Evolutionary conservation across 1,284 basidiomycete genomes (phyloP).

Genomic region (Acaromyces ingoldii): DNA sequence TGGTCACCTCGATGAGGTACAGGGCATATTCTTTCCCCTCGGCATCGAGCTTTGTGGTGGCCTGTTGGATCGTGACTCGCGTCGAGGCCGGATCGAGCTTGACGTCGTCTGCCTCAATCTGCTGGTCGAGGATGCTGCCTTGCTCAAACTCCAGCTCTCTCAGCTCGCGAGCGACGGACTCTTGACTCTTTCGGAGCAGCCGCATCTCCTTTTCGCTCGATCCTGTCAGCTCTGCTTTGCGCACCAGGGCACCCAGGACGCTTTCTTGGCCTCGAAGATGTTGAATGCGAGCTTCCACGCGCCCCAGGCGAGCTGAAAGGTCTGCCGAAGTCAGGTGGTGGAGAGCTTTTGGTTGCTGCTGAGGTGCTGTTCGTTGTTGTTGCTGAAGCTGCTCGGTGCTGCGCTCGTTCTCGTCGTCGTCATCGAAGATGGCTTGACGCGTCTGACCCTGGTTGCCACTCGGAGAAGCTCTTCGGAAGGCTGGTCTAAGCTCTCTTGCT

Average conservation of each 20-base stretch:
- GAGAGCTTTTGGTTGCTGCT: neutral
- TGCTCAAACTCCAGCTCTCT: slow-evolving; percentile 75
- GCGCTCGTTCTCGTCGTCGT: slow-evolving; percentile 38
- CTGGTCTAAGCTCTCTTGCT: neutral
- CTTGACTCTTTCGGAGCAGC: slow-evolving; percentile 73
- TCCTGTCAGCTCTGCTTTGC: slow-evolving; percentile 88
- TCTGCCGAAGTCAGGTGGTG: neutral
- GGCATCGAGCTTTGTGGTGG: slow-evolving; percentile 53
- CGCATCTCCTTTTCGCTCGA: slow-evolving; percentile 72
- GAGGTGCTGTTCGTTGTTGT: neutral
- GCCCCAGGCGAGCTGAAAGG: neutral
- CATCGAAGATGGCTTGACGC: slow-evolving; percentile 54
- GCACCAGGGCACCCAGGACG: slow-evolving; percentile 78
- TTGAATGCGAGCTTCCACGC: slow-evolving; percentile 62
- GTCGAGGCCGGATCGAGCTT: slow-evolving; percentile 69
- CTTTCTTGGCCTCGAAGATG: slow-evolving; percentile 73
- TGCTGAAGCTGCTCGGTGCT: too few species aligned
- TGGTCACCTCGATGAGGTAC: slow-evolving; percentile 82
- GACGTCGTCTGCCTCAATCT: slow-evolving; percentile 76
- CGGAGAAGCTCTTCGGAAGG: neutral
- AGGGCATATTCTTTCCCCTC: slow-evolving; percentile 81
- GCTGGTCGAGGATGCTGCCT: slow-evolving; percentile 63
- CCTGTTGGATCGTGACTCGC: slow-evolving; percentile 49
- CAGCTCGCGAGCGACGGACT: slow-evolving; percentile 73
- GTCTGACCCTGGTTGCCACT: neutral